phyloP scores from a whole-genome alignment of 257 asterid genomes.

The Fraxinus pennsylvanica region DNA sequence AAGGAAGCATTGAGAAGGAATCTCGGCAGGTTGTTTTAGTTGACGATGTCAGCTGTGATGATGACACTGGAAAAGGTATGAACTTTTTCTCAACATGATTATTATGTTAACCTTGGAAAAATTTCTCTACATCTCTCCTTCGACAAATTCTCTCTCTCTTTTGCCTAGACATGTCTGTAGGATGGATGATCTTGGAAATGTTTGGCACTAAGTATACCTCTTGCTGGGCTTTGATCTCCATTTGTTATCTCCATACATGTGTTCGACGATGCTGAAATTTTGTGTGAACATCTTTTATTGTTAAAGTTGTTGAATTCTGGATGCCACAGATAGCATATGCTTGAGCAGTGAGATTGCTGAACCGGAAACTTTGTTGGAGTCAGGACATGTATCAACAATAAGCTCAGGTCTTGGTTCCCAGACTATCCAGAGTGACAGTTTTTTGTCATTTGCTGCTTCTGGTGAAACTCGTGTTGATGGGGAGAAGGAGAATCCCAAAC shows the following conservation, averaged over 20 bases:
- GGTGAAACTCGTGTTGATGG: conserved; percentile 47
- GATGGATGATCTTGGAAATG: neutral
- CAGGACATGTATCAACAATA: conserved; percentile 48
- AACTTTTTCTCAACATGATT: neutral
- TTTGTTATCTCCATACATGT: neutral
- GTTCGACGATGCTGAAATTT: neutral
- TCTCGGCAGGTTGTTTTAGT: conserved; percentile 38
- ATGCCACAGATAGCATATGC: conserved; percentile 49
- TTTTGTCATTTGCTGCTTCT: conserved; percentile 41
- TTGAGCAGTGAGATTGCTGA: conserved; percentile 49
- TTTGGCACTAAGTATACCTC: neutral
- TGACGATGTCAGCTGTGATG: conserved; percentile 64
- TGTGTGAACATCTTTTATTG: neutral
- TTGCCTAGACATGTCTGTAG: neutral
- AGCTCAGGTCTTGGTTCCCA: conserved; percentile 50
- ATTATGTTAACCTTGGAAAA: neutral
- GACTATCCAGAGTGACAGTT: conserved; percentile 52
- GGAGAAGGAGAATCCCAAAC: conserved; percentile 47
- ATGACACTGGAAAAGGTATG: conserved; percentile 67
- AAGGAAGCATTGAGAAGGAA: conserved; percentile 50
- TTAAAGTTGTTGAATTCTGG: conserved; percentile 21
- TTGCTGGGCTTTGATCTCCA: neutral
- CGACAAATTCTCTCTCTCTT: neutral
- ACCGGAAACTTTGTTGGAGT: conserved; percentile 49
- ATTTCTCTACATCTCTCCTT: neutral